Evolutionary conservation across 768 basidiomycete species (phyloP), one percentile per base, ranked within the genome.

Genomic region (Dacryopinax spathularia): DNA sequence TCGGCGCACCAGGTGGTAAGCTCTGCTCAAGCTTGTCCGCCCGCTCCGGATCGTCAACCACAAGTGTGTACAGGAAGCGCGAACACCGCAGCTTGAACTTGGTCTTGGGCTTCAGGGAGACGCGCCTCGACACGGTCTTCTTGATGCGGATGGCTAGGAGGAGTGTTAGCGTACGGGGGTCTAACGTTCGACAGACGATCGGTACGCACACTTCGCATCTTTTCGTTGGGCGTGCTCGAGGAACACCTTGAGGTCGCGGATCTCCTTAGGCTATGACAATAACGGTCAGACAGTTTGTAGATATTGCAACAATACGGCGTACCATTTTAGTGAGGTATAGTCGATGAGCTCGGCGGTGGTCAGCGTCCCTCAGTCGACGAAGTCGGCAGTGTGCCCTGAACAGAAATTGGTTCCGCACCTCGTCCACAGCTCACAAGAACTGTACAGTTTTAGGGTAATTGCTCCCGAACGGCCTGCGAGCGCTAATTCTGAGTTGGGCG

Each of bases 11-110:
- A 71, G 96, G 96, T 62, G 95, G 95, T 61, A 99, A 81, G 72
- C 85, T 87, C 80, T 90, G 90, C 80, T 87, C 84, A 71, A 99
- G 85, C 81, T 97, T 99, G 76, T 96, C 93, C 37, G 96, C 95
- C 82, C 97, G 98, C 76, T 96, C 93, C 72, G 90, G 84, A 79
- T 99, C 96, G 75, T 92, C 88, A 74, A 98, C 76, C 66, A 86
- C 84, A 67, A 98, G 84, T n/a, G 96, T 98, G 86, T 99, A 99
- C 66, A 94, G 86, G 77, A 93, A 93, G 75, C 89, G 83, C 65
- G 89, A 88, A 81, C 94, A 97, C 75, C 96, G 84, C 74, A 99
- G 85, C 84, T 99, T 99, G 86, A 98, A 97, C 80, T 98, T 99
- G 73, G 89, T 95, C 77, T 84, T 81, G 34, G 81, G 80, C 79